These are phyloP conservation scores for Leccinum aurantiacum DNA, from an alignment of 768 basidiomycete genomes.

Conservation along the genomic window DNA sequence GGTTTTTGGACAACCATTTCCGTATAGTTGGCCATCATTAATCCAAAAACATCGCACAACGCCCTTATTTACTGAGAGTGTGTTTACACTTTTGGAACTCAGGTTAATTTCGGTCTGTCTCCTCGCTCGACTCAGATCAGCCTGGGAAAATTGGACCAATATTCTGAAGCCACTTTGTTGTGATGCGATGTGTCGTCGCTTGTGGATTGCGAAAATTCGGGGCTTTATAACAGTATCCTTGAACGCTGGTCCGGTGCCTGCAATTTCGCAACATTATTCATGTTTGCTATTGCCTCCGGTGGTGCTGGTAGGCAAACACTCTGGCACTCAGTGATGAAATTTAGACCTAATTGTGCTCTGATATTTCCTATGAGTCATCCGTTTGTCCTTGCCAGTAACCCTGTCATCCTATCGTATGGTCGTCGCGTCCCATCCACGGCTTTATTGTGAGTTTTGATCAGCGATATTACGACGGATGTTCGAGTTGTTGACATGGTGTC, in stretches of 20 bases:
- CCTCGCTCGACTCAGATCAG: neutral
- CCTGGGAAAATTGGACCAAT: neutral
- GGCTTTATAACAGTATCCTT: neutral
- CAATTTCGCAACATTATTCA: neutral
- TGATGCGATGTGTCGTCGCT: neutral
- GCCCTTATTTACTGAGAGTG: neutral
- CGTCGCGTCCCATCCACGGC: neutral
- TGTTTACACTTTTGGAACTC: neutral
- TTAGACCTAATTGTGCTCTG: no score
- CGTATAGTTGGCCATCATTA: constrained; percentile 18
- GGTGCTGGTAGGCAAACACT: neutral
- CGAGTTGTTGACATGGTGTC: neutral
- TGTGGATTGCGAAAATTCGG: neutral
- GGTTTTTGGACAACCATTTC: constrained; percentile 20
- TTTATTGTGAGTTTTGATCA: neutral
- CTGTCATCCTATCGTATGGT: neutral
- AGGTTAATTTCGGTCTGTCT: neutral
- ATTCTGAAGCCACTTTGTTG: neutral
- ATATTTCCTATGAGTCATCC: neutral
- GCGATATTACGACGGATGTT: no score
- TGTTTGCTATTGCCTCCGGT: neutral
- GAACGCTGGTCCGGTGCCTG: neutral
- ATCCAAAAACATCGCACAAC: constrained; percentile 18
- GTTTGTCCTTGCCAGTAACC: neutral
- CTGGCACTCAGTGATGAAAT: no score